Percentiles rank a stretch among this genome's conserved stretches.
Evolutionary conservation across 345 rosid species (phyloP).

Genomic region (Citrus glauca): DNA sequence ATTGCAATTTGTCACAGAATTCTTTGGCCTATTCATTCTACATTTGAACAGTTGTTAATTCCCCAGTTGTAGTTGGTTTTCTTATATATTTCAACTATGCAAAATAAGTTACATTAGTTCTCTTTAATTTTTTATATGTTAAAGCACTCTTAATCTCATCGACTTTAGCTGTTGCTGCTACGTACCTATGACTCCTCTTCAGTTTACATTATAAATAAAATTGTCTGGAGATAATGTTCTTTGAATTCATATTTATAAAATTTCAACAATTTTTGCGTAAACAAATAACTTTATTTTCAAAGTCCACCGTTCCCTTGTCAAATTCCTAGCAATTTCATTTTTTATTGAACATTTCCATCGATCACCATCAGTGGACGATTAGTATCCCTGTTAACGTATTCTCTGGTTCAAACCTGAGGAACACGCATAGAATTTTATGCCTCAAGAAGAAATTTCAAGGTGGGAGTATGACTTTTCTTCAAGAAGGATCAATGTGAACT

Average conservation of each 20-base stretch:
- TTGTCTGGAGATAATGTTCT: not conserved
- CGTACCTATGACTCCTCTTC: too few relatives aligned
- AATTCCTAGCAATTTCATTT: not conserved
- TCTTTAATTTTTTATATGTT: too few relatives aligned
- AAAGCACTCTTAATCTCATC: too few relatives aligned
- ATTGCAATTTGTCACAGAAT: too few relatives aligned
- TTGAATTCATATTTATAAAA: not conserved
- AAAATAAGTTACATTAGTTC: too few relatives aligned
- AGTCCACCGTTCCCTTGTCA: not conserved
- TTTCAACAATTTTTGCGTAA: not conserved
- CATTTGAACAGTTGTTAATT: slow-evolving; percentile 29
- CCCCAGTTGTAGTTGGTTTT: too few relatives aligned
- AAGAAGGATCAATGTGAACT: not conserved
- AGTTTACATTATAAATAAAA: too few relatives aligned
- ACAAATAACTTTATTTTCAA: too few relatives aligned
- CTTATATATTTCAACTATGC: too few relatives aligned
- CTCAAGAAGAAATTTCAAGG: not conserved
- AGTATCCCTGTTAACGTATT: not conserved
- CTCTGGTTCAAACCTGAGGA: not conserved
- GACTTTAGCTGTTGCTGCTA: too few relatives aligned
- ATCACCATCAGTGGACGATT: not conserved
- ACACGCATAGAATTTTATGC: not conserved
- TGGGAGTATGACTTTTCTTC: not conserved
- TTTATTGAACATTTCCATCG: not conserved
- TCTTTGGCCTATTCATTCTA: slow-evolving; percentile 32